phyloP scores from a whole-genome alignment of 1,284 basidiomycete species.

The Ceratobasidium sp. region DNA sequence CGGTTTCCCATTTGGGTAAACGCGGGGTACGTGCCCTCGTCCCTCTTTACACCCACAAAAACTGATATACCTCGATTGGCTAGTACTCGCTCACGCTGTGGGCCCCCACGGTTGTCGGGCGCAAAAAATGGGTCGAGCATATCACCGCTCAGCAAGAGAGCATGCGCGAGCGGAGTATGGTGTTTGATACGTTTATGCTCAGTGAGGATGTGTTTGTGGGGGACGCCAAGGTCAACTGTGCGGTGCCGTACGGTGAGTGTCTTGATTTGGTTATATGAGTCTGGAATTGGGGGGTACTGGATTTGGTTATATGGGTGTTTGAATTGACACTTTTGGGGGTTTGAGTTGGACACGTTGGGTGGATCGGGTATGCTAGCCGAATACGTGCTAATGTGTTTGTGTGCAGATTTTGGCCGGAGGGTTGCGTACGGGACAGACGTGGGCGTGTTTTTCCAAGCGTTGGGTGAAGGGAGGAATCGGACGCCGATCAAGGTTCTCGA shows the following conservation, averaged over 20 bases:
- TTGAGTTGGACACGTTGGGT: conserved; percentile 95
- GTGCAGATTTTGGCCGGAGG: no score
- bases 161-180: conserved; percentile 82
- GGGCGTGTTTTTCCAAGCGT: no score
- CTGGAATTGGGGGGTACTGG: conserved; percentile 77
- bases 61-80: no score
- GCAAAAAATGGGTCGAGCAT: conserved; percentile 94
- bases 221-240: conserved; percentile 75
- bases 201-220: conserved; percentile 89
- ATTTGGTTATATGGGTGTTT: conserved; percentile 69
- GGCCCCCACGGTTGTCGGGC: conserved; percentile 84
- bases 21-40: conserved; percentile 60
- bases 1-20: conserved; percentile 91
- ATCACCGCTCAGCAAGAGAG: conserved; percentile 89
- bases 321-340: conserved; percentile 81
- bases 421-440: no score
- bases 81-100: conserved; percentile 88
- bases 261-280: conserved; percentile 48
- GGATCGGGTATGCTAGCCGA: no score
- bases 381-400: no score
- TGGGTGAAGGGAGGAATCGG: no score
- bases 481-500: no score
- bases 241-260: no score
- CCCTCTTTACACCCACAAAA: background rate
- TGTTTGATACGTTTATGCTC: conserved; percentile 87